phyloP scores from a whole-genome alignment of 2,329 filamentous ascomycete genomes.

The Venturia asperata region DNA sequence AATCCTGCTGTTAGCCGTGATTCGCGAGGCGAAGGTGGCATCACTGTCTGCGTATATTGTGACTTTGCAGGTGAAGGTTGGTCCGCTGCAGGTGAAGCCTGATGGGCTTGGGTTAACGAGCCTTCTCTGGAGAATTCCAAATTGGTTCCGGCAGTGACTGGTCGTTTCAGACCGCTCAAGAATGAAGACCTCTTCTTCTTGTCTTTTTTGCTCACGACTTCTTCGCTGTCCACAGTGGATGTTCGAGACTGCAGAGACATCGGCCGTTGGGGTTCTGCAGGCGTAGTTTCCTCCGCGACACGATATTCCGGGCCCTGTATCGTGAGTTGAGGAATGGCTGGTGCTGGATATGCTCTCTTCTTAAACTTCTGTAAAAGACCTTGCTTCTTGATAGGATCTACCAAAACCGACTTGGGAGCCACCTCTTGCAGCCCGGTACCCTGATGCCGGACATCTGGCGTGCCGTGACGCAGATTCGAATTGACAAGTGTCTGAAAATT shows the following conservation, averaged over 20 bases:
- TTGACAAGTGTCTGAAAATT: not conserved
- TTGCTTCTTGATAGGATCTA: not conserved
- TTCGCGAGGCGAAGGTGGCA: constrained; percentile 1
- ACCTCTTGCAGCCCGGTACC: not conserved
- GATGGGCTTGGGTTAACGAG: constrained; percentile 6
- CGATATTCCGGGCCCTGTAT: not conserved
- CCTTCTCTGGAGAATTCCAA: not conserved
- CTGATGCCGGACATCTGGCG: constrained; percentile 7
- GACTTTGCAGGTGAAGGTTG: not conserved
- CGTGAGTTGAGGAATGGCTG: not conserved
- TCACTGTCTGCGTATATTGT: not conserved
- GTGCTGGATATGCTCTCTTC: not conserved
- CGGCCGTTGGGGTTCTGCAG: not conserved
- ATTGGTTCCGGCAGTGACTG: constrained; percentile 4
- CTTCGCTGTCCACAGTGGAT: constrained; percentile 3
- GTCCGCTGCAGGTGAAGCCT: not conserved
- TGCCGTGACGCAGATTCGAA: not conserved
- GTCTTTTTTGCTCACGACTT: not conserved
- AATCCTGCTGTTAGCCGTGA: constrained; percentile 3
- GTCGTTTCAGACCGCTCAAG: constrained; percentile 7
- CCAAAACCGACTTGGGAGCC: not conserved
- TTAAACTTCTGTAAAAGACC: constrained; percentile 5
- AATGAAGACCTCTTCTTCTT: constrained; percentile 13
- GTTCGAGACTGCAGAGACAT: not conserved
- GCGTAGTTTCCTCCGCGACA: not conserved